These are phyloP conservation scores for Onygenales sp. DNA, from an alignment of 2,329 filamentous ascomycete species.

Conservation along the genomic window DNA sequence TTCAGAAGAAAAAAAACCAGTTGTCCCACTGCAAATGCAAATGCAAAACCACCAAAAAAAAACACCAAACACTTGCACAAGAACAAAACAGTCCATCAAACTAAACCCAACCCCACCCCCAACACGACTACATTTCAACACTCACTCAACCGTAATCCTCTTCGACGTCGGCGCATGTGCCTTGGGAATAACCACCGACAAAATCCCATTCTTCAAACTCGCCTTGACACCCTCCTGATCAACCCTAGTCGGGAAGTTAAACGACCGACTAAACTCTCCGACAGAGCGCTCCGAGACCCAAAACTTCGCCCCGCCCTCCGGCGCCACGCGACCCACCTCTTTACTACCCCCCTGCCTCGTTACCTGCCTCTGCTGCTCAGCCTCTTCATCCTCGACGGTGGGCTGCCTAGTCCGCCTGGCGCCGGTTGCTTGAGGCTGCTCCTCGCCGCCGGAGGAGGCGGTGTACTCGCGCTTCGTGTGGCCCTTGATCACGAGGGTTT, in stretches of 20 bases:
- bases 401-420: conserved; percentile 27
- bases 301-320: conserved; percentile 31
- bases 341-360: background rate
- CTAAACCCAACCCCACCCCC: background rate
- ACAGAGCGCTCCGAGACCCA: conserved; percentile 50
- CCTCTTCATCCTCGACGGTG: conserved; percentile 46
- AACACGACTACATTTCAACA: background rate
- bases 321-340: conserved; percentile 5
- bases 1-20: too few relatives aligned
- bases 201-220: conserved; percentile 48
- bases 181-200: conserved; percentile 49
- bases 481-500: conserved; percentile 36
- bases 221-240: conserved; percentile 51
- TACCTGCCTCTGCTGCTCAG: conserved; percentile 10
- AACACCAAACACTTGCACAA: background rate
- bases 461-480: conserved; percentile 25
- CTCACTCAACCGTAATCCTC: conserved; percentile 46
- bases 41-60: too few relatives aligned
- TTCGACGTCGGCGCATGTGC: conserved; percentile 37
- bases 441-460: conserved; percentile 13
- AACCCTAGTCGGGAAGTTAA: conserved; percentile 46
- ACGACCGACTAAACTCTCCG: conserved; percentile 48
- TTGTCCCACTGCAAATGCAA: too few relatives aligned
- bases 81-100: background rate
- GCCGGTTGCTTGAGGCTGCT: background rate